Evolutionary conservation across 1,139 yeast species (phyloP), one percentile per base, ranked within the genome.

Genomic region (Taphrina populina): DNA sequence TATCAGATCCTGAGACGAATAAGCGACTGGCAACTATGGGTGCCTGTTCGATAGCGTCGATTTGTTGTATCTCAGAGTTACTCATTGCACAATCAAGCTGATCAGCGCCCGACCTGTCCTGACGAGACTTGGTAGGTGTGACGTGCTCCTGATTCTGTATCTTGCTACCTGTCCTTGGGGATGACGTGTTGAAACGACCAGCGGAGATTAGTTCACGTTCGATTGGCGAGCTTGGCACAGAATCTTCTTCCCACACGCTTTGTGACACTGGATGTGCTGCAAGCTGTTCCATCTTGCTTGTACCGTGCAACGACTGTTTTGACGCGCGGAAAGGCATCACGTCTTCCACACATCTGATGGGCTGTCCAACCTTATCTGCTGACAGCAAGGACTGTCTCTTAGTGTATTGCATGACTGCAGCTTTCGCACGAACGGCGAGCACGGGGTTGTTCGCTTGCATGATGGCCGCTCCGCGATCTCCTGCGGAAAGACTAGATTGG

Each of bases 371-470:
- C 2, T 15, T 2, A 1, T 23, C 29, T 4, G 30, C 21, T 5
- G 43, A 17, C 7, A n/a, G n/a, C 8, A 35, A 4, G 21, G 43
- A 37, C 8, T 37, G 43, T 19, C 43, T 20, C 43, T 37, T 37
- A 11, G 43, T 37, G 7, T 30, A 23, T 19, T 43, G 35, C n/a
- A 43, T 3, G 17, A 43, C 47, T 10, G 47, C 35, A 1, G 47
- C 47, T 2, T 30, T 29, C 5, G 47, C 47, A 10, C 47, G 24
- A n/a, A 43, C 47, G 4, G 47, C 47, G 1, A 39, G 35, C 13
- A 45, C 40, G n/a, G 44, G 54, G 17, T 49, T 49, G 39, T 29
- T 41, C 17, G 46, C 36, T 24, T 49, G 54, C 26, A 49, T 49
- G 17, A 49, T 49, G n/a, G 54, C 54, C 4, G 54, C 46, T 3